Evolutionary conservation across 1,139 yeast species (phyloP).

Genomic region (Candida pseudoviswanathii): DNA sequence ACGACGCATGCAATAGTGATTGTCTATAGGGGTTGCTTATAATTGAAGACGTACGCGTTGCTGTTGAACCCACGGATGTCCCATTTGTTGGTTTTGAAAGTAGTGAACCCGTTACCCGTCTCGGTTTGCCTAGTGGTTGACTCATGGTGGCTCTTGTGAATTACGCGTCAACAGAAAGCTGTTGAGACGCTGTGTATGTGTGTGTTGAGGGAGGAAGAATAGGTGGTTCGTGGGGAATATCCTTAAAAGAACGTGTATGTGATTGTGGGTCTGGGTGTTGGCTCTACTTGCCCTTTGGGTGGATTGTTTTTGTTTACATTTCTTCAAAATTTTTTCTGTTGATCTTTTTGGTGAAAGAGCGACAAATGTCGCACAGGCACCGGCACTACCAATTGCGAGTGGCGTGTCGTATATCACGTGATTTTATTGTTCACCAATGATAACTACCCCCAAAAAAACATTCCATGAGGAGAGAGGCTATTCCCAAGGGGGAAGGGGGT

Average conservation of each 20-base stretch:
- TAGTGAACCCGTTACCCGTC: no score
- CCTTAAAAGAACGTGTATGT: no score
- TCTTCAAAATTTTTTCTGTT: not conserved
- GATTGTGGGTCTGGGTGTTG: no score
- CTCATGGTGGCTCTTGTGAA: not conserved
- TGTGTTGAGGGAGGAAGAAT: not conserved
- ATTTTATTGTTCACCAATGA: not conserved
- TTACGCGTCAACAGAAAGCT: no score
- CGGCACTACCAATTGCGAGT: not conserved
- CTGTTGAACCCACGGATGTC: slow-evolving; percentile 13
- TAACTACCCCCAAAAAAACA: no score
- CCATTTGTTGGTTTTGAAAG: not conserved
- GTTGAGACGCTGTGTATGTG: no score
- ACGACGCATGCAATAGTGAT: slow-evolving; percentile 4
- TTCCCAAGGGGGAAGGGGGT: no score
- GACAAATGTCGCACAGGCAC: not conserved
- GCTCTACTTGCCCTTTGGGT: not conserved
- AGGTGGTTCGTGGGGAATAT: not conserved
- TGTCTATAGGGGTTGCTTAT: slow-evolving; percentile 7
- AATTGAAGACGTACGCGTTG: slow-evolving; percentile 9
- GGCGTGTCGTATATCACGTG: not conserved
- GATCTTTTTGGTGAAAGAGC: not conserved
- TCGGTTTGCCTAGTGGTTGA: not conserved
- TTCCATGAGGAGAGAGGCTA: no score
- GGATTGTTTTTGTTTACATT: slow-evolving; percentile 5